phyloP scores from a whole-genome alignment of 2,329 filamentous ascomycete species.

The Plectosphaerella sp. region DNA sequence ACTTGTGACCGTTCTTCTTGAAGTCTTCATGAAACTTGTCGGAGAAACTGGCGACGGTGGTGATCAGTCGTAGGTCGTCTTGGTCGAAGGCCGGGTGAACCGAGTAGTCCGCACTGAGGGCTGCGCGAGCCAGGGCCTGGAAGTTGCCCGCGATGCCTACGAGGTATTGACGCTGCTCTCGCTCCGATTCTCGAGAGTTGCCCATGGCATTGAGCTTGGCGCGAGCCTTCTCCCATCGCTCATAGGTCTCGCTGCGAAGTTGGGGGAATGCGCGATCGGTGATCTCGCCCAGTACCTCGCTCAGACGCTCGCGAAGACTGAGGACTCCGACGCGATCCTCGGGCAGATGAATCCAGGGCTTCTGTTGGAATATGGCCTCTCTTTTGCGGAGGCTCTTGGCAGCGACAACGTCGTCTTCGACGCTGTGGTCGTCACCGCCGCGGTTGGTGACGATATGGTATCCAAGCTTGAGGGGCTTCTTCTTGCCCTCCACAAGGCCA shows the following conservation, averaged over 20 bases:
- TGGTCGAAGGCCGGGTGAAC: neutral
- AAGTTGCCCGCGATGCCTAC: conserved; percentile 13
- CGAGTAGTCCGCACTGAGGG: conserved; percentile 1
- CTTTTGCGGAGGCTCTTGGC: neutral
- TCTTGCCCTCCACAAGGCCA: conserved; percentile 11
- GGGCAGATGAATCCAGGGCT: conserved; percentile 14
- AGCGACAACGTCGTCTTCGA: neutral
- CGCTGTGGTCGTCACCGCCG: conserved; percentile 13
- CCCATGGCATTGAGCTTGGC: neutral
- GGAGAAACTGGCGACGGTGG: neutral
- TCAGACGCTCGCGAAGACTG: conserved; percentile 16
- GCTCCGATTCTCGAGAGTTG: neutral
- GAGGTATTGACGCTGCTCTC: conserved; percentile 14
- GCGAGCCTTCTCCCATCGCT: neutral
- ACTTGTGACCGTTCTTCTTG: too few species aligned
- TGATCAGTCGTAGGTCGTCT: conserved; percentile 2
- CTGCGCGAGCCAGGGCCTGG: conserved; percentile 8
- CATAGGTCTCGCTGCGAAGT: conserved; percentile 16
- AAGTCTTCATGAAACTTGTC: neutral
- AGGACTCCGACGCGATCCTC: conserved; percentile 16
- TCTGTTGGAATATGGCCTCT: neutral
- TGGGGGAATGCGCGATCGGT: conserved; percentile 20
- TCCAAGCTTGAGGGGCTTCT: conserved; percentile 13
- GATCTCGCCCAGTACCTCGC: conserved; percentile 19
- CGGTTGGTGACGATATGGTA: conserved; percentile 19